Evolutionary conservation across 768 basidiomycete species (phyloP), one percentile per base, ranked within the genome.

Genomic region (Lactifluus piperatus): DNA sequence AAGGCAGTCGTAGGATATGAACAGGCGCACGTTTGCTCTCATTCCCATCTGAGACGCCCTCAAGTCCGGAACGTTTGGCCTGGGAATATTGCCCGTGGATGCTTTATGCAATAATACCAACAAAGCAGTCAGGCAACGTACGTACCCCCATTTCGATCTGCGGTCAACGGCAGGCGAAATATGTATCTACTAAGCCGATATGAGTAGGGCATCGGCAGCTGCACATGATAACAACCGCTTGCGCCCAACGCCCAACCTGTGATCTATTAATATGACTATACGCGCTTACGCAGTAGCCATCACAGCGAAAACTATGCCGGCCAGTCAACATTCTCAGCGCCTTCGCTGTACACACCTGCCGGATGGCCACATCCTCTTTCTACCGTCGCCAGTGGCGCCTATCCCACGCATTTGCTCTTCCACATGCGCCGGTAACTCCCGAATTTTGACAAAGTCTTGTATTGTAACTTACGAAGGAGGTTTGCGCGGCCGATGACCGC

Each of bases 11-110:
- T 20, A 8, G n/a, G n/a, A 20, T 20, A 6, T 43, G n/a, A 43
- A 22, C 30, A 74, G 44, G 84, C 83, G 68, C 82, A 8, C 78
- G 86, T 50, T 79, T 77, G 56, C 77, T 85, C 34, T 83, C 84
- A 74, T 78, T 67, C 83, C 85, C 70, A 85, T 68, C 80, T 83
- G 18, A 52, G 75, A 78, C 55, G 83, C 84, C 7, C 69, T 85
- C 54, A 76, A 81, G 66, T 70, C 82, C 3, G 82, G 83, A 32
- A 85, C 82, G 14, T 85, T 86, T 68, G 78, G 78, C 14, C 82
- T 83, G 24, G 84, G 83, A 27, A 10, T 18, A 84, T 83, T 5
- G 81, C 65, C 29, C 22, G 76, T 74, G 63, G 82, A 82, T 54
- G 68, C 68, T 58, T 53, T 66, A 2, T 69, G 68, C 57, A 67